These are phyloP conservation scores for Blastobotrys americana DNA, from an alignment of 805 yeast species.

Conservation along the genomic window DNA sequence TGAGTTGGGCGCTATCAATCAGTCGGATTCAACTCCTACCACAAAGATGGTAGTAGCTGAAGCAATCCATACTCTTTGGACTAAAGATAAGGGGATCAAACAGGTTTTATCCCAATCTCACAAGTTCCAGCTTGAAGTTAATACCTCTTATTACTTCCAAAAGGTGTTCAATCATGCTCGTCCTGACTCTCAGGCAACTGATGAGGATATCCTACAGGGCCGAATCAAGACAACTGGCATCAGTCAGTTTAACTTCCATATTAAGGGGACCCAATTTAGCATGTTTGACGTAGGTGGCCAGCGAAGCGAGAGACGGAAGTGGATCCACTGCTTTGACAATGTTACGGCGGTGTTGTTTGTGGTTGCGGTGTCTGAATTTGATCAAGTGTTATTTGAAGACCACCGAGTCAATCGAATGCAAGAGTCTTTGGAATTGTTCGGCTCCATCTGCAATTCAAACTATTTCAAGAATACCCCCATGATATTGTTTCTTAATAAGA, in stretches of 20 bases:
- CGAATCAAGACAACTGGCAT: slow-evolving; percentile 95
- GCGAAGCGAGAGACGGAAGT: slow-evolving; percentile 79
- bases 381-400: slow-evolving; percentile 87
- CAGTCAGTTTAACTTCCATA: slow-evolving; percentile 72
- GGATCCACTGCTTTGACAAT: slow-evolving; percentile 92
- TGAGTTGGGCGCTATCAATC: background rate
- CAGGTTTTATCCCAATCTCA: slow-evolving; percentile 40
- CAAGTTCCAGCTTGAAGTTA: slow-evolving; percentile 78
- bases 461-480: slow-evolving; percentile 86
- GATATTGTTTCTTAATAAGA: slow-evolving; percentile 81
- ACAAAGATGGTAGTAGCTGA: slow-evolving; percentile 44
- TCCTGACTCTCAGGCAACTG: slow-evolving; percentile 59
- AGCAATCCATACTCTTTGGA: slow-evolving; percentile 68
- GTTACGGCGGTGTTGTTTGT: slow-evolving; percentile 85
- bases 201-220: slow-evolving; percentile 81
- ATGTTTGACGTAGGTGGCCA: slow-evolving; percentile 97
- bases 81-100: slow-evolving; percentile 56
- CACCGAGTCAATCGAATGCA: slow-evolving; percentile 82
- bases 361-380: slow-evolving; percentile 85
- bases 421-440: slow-evolving; percentile 80
- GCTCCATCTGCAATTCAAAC: slow-evolving; percentile 70
- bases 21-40: background rate
- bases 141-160: slow-evolving; percentile 74
- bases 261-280: slow-evolving; percentile 56
- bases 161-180: slow-evolving; percentile 59